Conservation (phyloP, 2,329 filamentous ascomycete species). For the Diaporthe sp. region DNA sequence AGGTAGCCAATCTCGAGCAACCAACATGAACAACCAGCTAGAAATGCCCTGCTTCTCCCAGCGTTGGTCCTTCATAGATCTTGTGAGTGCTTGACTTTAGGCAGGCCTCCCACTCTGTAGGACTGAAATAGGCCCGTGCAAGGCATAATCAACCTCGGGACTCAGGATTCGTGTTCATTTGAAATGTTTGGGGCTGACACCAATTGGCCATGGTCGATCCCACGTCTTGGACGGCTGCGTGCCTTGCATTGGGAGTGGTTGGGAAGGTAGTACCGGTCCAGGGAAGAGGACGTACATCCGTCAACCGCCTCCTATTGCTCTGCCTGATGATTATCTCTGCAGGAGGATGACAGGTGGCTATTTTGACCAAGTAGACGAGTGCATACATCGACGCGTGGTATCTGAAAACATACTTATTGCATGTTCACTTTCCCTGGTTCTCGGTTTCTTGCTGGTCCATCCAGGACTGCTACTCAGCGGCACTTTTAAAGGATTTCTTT, state of each 20-base stretch:
- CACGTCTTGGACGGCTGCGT: background rate
- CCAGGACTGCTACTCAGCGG: background rate
- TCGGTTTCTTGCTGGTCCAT: no score
- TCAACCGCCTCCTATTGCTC: background rate
- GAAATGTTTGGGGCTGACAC: background rate
- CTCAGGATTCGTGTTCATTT: background rate
- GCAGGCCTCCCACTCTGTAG: background rate
- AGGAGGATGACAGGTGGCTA: no score
- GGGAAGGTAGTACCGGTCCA: background rate
- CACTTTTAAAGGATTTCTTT: no score
- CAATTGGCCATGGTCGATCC: no score
- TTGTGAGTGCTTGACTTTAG: background rate
- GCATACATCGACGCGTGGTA: background rate
- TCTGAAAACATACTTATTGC: background rate
- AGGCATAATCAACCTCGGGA: background rate
- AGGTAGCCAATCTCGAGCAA: no score
- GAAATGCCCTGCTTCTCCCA: background rate
- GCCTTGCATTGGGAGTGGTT: background rate
- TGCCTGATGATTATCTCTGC: background rate
- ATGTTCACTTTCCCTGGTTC: background rate
- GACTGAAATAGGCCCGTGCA: background rate
- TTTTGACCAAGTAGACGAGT: background rate
- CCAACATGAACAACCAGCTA: background rate
- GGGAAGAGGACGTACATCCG: background rate
- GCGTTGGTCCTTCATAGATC: background rate